phyloP scores from a whole-genome alignment of 2,329 filamentous ascomycete species.

The Claviceps quebecensis region DNA sequence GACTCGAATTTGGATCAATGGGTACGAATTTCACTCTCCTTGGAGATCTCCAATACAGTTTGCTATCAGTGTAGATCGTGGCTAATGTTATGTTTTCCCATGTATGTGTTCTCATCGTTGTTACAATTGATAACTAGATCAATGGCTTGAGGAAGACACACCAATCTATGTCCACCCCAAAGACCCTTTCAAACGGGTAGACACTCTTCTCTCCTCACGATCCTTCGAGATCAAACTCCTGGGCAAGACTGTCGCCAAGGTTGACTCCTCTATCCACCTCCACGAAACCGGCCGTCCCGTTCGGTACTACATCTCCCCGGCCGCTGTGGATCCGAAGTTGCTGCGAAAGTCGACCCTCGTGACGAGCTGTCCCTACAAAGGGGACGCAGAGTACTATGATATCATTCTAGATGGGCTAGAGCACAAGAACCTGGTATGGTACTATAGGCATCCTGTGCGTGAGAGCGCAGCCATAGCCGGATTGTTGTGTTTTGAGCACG shows the following conservation, averaged over 20 bases:
- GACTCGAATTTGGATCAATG: slow-evolving; percentile 22
- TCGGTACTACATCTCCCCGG: slow-evolving; percentile 44
- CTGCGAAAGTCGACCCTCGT: slow-evolving; percentile 35
- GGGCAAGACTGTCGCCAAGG: slow-evolving; percentile 33
- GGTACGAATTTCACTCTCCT: slow-evolving; percentile 10
- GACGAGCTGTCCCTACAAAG: slow-evolving; percentile 56
- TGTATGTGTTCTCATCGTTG: too few species aligned
- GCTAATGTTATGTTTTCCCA: too few species aligned
- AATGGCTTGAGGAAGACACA: slow-evolving; percentile 40
- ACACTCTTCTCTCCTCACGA: slow-evolving; percentile 42
- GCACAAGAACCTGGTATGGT: slow-evolving; percentile 45
- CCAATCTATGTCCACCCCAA: slow-evolving; percentile 50
- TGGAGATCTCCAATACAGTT: too few species aligned
- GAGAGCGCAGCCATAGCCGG: slow-evolving; percentile 44
- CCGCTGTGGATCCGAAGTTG: slow-evolving; percentile 29
- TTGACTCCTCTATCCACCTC: slow-evolving; percentile 35
- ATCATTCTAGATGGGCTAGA: slow-evolving; percentile 31
- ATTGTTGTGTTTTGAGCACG: slow-evolving; percentile 51
- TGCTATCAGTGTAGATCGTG: too few species aligned
- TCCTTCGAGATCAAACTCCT: slow-evolving; percentile 33
- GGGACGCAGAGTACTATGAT: slow-evolving; percentile 47
- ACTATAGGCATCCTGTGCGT: slow-evolving; percentile 40
- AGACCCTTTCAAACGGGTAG: slow-evolving; percentile 52
- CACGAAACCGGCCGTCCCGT: slow-evolving; percentile 45
- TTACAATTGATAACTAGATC: slow-evolving; percentile 13